These are phyloP conservation scores for Rhodomyrtus tomentosa DNA, from an alignment of 345 rosid genomes.

Conservation along the genomic window DNA sequence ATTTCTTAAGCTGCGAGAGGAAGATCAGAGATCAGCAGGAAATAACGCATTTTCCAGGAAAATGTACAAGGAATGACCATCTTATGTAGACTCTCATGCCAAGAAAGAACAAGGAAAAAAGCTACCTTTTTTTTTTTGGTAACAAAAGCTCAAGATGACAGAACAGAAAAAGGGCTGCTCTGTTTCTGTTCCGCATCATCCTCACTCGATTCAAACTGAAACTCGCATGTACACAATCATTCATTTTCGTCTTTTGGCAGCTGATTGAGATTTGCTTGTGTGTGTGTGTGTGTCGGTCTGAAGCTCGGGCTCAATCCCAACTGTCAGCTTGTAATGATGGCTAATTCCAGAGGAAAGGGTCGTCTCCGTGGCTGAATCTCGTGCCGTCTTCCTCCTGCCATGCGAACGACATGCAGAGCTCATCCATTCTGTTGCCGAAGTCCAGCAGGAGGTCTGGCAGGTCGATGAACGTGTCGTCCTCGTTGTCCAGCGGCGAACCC, in stretches of 20 bases:
- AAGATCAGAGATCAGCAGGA: not conserved
- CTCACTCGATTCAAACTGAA: not conserved
- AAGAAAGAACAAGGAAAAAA: not conserved
- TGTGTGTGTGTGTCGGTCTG: not conserved
- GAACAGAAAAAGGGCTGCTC: not conserved
- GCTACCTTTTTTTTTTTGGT: not conserved
- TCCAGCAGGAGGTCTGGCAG: slow-evolving; percentile 57
- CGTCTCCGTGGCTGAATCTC: not conserved
- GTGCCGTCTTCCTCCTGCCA: slow-evolving; percentile 14
- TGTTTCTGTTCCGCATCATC: not conserved
- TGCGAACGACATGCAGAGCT: slow-evolving; percentile 28
- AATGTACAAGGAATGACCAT: not conserved
- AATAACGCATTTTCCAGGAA: not conserved
- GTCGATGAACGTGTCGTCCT: slow-evolving; percentile 54
- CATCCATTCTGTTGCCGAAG: slow-evolving; percentile 21
- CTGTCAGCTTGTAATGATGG: not conserved
- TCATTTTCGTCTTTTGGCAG: not conserved
- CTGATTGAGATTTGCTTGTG: not conserved
- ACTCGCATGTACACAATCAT: not conserved
- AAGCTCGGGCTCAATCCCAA: not conserved
- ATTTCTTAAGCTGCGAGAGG: not conserved
- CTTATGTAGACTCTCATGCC: not conserved
- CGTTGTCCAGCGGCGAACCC: slow-evolving; percentile 4
- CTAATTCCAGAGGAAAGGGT: not conserved
- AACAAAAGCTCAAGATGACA: not conserved